phyloP scores from a whole-genome alignment of 306 rosid genomes.

The Canavalia ensiformis region DNA sequence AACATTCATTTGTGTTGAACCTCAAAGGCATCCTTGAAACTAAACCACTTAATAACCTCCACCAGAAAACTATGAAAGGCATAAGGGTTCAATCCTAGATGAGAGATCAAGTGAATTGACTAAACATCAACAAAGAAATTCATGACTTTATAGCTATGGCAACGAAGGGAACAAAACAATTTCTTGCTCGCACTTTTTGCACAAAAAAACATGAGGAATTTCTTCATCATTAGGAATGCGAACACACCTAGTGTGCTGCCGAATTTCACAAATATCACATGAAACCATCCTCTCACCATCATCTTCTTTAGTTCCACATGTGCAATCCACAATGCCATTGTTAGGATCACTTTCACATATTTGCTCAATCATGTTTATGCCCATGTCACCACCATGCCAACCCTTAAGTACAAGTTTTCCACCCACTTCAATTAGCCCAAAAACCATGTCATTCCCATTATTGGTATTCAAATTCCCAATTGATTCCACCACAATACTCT shows the following conservation, averaged over 20 bases:
- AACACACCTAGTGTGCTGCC: constrained; percentile 88
- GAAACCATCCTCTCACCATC: constrained; percentile 88
- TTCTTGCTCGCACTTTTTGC: constrained; percentile 80
- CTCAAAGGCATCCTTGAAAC: constrained; percentile 3
- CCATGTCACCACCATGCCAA: constrained; percentile 37
- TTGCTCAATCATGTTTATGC: constrained; percentile 38
- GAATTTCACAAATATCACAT: constrained; percentile 88
- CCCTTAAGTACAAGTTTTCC: constrained; percentile 69
- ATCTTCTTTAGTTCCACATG: constrained; percentile 83
- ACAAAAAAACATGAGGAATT: constrained; percentile 78
- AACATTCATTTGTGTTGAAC: neutral
- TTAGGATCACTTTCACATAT: constrained; percentile 59
- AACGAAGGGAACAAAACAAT: constrained; percentile 66
- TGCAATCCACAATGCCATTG: constrained; percentile 60
- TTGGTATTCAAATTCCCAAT: constrained; percentile 55
- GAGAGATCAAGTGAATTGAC: neutral
- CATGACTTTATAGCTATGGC: constrained; percentile 36
- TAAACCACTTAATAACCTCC: neutral
- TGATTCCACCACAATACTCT: constrained; percentile 68
- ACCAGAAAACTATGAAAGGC: neutral
- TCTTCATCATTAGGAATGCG: constrained; percentile 73
- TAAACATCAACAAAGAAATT: constrained; percentile 28
- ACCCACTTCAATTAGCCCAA: constrained; percentile 68
- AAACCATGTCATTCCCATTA: constrained; percentile 60
- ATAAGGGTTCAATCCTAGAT: neutral